Conservation (phyloP, 2,329 filamentous ascomycete genomes). For the Cercospora sp. region DNA sequence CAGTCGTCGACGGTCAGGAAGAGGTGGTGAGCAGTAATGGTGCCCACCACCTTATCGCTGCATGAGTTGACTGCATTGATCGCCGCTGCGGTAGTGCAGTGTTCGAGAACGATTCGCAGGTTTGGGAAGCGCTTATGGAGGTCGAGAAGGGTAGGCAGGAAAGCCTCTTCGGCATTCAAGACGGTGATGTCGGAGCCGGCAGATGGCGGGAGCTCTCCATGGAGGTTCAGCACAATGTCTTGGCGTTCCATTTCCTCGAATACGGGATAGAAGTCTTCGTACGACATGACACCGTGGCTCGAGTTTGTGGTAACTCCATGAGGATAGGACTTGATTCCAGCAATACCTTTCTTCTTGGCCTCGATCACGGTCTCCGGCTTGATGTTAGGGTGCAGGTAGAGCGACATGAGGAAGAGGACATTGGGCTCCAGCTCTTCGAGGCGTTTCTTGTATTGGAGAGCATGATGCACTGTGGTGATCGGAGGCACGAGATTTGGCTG, state of each 20-base stretch:
- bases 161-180: slow-evolving; percentile 71
- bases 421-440: slow-evolving; percentile 50
- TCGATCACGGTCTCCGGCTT: slow-evolving; percentile 62
- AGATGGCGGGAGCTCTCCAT: slow-evolving; percentile 75
- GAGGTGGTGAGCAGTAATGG: slow-evolving; percentile 85
- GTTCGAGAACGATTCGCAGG: slow-evolving; percentile 69
- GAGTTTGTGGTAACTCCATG: slow-evolving; percentile 61
- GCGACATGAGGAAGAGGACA: slow-evolving; percentile 54
- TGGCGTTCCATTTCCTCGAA: slow-evolving; percentile 88
- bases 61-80: slow-evolving; percentile 75
- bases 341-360: slow-evolving; percentile 71
- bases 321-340: slow-evolving; percentile 70
- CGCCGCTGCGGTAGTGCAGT: slow-evolving; percentile 83
- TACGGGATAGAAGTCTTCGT: slow-evolving; percentile 71
- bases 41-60: slow-evolving; percentile 73
- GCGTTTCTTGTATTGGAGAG: slow-evolving; percentile 48
- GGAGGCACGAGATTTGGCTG: slow-evolving; percentile 55
- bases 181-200: slow-evolving; percentile 43
- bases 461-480: slow-evolving; percentile 51
- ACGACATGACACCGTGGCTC: slow-evolving; percentile 66
- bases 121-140: slow-evolving; percentile 75
- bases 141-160: slow-evolving; percentile 75
- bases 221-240: slow-evolving; percentile 84
- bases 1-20: slow-evolving; percentile 78
- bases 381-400: slow-evolving; percentile 53